Evolutionary conservation across 768 basidiomycete genomes (phyloP).

Genomic region (Leccinellum luteum): DNA sequence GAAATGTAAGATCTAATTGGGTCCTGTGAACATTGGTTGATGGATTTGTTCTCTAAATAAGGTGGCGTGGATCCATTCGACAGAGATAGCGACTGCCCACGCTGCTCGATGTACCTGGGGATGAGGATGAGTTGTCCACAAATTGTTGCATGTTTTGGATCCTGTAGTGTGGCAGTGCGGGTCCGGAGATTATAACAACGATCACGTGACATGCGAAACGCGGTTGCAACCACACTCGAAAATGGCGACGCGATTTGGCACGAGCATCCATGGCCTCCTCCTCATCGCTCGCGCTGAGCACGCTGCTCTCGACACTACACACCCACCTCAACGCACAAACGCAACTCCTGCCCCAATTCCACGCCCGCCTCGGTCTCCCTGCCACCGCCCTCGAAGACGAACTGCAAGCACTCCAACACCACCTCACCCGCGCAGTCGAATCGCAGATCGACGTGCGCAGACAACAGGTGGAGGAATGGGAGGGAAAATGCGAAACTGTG

Average conservation of each 20-base stretch:
- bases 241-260: slow-evolving; percentile 12
- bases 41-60: too few species aligned
- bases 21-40: too few species aligned
- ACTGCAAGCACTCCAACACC: slow-evolving; percentile 65
- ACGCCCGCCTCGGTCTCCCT: slow-evolving; percentile 82
- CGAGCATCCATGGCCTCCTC: slow-evolving; percentile 27
- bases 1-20: too few species aligned
- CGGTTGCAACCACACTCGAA: slow-evolving; percentile 20
- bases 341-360: slow-evolving; percentile 75
- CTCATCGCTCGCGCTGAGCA: slow-evolving; percentile 46
- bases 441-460: slow-evolving; percentile 63
- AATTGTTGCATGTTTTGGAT: too few species aligned
- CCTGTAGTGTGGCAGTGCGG: too few species aligned
- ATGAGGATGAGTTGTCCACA: too few species aligned
- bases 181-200: slow-evolving; percentile 12
- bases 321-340: slow-evolving; percentile 79
- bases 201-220: slow-evolving; percentile 22
- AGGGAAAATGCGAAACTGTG: slow-evolving; percentile 55
- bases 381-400: slow-evolving; percentile 79
- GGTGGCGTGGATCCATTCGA: too few species aligned
- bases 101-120: too few species aligned
- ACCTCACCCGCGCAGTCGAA: slow-evolving; percentile 75
- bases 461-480: slow-evolving; percentile 78
- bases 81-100: too few species aligned
- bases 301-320: slow-evolving; percentile 74